Evolutionary conservation across 1,284 basidiomycete genomes (phyloP).

Genomic region (Pseudozyma flocculosa): DNA sequence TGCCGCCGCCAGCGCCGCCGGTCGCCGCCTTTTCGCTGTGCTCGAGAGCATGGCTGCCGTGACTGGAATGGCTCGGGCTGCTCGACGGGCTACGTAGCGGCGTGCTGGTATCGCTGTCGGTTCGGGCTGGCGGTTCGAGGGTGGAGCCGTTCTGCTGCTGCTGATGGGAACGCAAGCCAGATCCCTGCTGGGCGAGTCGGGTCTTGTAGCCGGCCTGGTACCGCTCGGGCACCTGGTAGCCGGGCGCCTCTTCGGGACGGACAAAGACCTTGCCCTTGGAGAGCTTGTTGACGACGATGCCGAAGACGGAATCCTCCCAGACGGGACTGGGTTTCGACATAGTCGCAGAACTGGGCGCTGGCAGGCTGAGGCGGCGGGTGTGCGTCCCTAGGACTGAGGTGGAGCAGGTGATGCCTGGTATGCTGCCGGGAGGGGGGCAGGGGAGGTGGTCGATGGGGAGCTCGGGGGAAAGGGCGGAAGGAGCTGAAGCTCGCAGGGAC

Average conservation of each 20-base stretch:
- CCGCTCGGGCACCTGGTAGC: slow-evolving; percentile 23
- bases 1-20: no score
- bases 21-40: slow-evolving; percentile 37
- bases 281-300: slow-evolving; percentile 15
- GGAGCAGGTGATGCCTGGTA: no score
- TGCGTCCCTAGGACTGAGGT: no score
- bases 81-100: no score
- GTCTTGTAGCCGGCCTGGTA: slow-evolving; percentile 24
- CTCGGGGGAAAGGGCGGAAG: no score
- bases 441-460: no score
- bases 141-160: background rate
- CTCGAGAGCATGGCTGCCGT: slow-evolving; percentile 23
- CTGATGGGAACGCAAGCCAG: no score
- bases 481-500: no score
- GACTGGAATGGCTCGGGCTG: background rate
- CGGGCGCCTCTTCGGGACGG: slow-evolving; percentile 21
- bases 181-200: background rate
- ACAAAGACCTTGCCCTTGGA: slow-evolving; percentile 19
- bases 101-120: background rate
- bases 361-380: no score
- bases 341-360: no score
- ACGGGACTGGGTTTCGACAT: background rate
- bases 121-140: background rate
- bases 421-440: no score
- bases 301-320: slow-evolving; percentile 16